Percentiles rank a stretch among this genome's conserved stretches.
phyloP scores from a whole-genome alignment of 768 basidiomycete species.

The Hygrocybe coccinea region DNA sequence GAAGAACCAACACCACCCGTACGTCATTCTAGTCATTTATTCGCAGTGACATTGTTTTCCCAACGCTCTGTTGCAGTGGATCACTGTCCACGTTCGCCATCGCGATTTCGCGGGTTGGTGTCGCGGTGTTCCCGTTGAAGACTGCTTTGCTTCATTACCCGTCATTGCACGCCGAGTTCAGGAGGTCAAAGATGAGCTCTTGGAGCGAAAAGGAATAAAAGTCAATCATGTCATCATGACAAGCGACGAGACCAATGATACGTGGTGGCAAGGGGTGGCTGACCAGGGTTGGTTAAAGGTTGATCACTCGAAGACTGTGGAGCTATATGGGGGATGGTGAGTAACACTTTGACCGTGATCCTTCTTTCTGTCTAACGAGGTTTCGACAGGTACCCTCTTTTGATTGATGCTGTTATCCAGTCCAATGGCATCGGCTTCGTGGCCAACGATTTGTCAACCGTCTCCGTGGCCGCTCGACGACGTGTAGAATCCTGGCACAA shows the following conservation, averaged over 20 bases:
- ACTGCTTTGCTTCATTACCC: conserved; percentile 53
- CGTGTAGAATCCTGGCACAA: conserved; percentile 64
- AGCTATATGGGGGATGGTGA: conserved; percentile 48
- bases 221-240: conserved; percentile 59
- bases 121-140: conserved; percentile 33
- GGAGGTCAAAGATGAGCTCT: conserved; percentile 49
- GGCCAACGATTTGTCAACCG: conserved; percentile 67
- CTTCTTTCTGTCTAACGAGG: neutral
- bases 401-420: conserved; percentile 71
- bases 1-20: conserved; percentile 44
- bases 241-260: conserved; percentile 53
- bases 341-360: conserved; percentile 12
- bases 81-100: conserved; percentile 53
- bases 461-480: conserved; percentile 61
- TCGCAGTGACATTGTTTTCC: neutral
- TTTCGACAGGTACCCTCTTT: conserved; percentile 56
- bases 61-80: conserved; percentile 38
- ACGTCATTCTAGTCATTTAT: conserved; percentile 18
- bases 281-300: conserved; percentile 48
- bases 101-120: conserved; percentile 51
- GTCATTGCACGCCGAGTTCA: conserved; percentile 51
- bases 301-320: conserved; percentile 46
- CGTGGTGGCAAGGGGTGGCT: conserved; percentile 55
- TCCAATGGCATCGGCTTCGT: conserved; percentile 64
- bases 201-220: conserved; percentile 38